Percentiles rank a stretch among this genome's conserved stretches.
Evolutionary conservation across 2,329 filamentous ascomycete species (phyloP).

Genomic region (Fusarium clavum): DNA sequence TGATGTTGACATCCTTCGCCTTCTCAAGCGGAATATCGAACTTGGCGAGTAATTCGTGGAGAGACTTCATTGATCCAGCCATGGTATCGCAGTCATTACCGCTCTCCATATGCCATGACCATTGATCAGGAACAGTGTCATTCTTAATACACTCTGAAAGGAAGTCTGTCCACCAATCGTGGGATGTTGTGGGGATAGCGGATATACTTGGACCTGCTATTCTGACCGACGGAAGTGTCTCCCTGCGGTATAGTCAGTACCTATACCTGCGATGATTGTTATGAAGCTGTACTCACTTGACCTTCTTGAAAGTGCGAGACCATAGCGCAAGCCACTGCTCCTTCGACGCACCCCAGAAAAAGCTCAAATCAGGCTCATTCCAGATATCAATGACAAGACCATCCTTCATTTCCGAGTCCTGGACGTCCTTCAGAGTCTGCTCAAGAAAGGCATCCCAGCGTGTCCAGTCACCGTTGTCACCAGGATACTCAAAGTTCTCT

Average conservation of each 20-base stretch:
- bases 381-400: constrained; percentile 62
- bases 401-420: constrained; percentile 51
- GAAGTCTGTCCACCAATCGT: constrained; percentile 26
- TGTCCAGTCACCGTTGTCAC: constrained; percentile 62
- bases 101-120: constrained; percentile 27
- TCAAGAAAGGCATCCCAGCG: constrained; percentile 57
- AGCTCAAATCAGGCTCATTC: constrained; percentile 62
- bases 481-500: constrained; percentile 55
- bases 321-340: constrained; percentile 38
- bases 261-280: fast-evolving
- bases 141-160: not conserved
- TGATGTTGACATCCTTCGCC: constrained; percentile 56
- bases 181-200: not conserved
- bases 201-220: constrained; percentile 27
- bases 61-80: not conserved
- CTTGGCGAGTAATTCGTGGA: not conserved
- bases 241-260: not conserved
- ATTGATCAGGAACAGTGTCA: constrained; percentile 15
- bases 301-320: constrained; percentile 23
- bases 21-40: constrained; percentile 5
- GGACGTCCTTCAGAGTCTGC: constrained; percentile 53
- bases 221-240: not conserved
- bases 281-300: constrained; percentile 16
- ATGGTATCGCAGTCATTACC: constrained; percentile 1
- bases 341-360: constrained; percentile 35